phyloP scores from a whole-genome alignment of 352 stramenopile species.

The Pythium scleroteichum region DNA sequence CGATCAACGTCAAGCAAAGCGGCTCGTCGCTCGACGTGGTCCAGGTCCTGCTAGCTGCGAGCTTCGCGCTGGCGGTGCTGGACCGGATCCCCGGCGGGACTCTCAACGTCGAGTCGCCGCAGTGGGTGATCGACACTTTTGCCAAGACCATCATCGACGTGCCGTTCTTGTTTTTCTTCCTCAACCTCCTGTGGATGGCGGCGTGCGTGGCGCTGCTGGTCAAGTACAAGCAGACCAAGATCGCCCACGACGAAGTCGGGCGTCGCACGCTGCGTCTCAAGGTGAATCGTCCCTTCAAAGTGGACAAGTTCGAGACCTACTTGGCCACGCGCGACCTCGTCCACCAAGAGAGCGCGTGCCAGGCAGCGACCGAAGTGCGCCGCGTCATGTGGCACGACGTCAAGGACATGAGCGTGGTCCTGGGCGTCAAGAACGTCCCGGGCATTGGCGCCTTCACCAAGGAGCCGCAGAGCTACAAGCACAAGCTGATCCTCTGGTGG shows the following conservation, averaged over 20 bases:
- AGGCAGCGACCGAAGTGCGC: conserved; percentile 50
- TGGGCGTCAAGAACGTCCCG: conserved; percentile 1
- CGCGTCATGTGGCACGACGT: conserved; percentile 54
- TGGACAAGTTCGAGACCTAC: conserved; percentile 47
- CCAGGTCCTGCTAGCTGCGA: conserved; percentile 88
- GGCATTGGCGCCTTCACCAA: conserved; percentile 11
- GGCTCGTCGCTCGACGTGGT: conserved; percentile 84
- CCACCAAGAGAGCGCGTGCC: conserved; percentile 57
- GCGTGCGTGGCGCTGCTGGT: conserved; percentile 60
- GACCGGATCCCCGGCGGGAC: conserved; percentile 91
- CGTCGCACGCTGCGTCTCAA: conserved; percentile 84
- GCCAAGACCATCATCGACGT: conserved; percentile 50
- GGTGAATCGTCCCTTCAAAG: conserved; percentile 51
- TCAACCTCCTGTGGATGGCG: conserved; percentile 90
- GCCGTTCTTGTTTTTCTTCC: conserved; percentile 78
- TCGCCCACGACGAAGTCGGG: conserved; percentile 72
- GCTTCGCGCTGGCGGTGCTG: conserved; percentile 91
- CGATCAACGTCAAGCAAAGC: conserved; percentile 61
- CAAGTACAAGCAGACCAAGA: conserved; percentile 52
- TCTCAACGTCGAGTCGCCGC: conserved; percentile 87
- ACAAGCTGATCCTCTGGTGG: conserved; percentile 17
- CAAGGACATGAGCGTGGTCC: conserved; percentile 20
- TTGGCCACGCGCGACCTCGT: conserved; percentile 37
- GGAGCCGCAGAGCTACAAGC: conserved; percentile 15
- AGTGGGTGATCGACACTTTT: conserved; percentile 61